phyloP scores from a whole-genome alignment of 345 rosid genomes.

The Boechera retrofracta region DNA sequence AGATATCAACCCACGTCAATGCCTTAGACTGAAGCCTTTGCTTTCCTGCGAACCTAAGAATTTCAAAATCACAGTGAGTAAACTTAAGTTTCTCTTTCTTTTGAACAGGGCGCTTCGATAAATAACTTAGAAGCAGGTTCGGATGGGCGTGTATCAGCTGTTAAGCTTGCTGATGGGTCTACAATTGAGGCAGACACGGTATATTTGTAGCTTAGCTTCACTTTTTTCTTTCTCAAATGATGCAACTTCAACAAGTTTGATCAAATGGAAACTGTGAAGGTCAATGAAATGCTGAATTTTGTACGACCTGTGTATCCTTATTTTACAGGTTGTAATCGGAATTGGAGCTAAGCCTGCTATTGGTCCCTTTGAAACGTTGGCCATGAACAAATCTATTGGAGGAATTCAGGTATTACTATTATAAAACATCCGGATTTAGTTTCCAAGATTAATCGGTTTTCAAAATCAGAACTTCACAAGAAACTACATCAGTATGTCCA shows the following conservation, averaged over 20 bases:
- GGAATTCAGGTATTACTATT: constrained; percentile 73
- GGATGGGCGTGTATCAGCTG: constrained; percentile 74
- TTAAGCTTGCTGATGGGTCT: constrained; percentile 89
- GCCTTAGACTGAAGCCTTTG: constrained; percentile 4
- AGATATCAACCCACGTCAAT: constrained; percentile 26
- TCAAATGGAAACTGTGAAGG: constrained; percentile 29
- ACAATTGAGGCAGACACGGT: constrained; percentile 81
- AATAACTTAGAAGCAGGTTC: constrained; percentile 78
- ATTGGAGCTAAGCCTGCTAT: constrained; percentile 94
- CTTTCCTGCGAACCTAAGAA: constrained; percentile 20
- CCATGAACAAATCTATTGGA: constrained; percentile 69
- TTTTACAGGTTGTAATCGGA: constrained; percentile 74
- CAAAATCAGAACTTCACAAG: neutral
- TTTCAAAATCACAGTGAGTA: constrained; percentile 27
- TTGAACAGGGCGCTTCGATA: constrained; percentile 72
- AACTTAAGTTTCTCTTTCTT: constrained; percentile 29
- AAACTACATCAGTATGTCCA: neutral
- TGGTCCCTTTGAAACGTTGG: constrained; percentile 71
- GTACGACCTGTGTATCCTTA: constrained; percentile 12
- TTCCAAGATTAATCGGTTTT: constrained; percentile 20
- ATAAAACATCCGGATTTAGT: neutral
- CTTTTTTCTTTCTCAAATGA: constrained; percentile 20
- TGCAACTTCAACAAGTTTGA: constrained; percentile 11
- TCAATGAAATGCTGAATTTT: neutral
- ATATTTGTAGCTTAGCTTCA: constrained; percentile 34